Percentiles rank a stretch among this genome's conserved stretches.
These are phyloP conservation scores for Euphorbia lathyris DNA, from an alignment of 345 rosid genomes.

Conservation along the genomic window DNA sequence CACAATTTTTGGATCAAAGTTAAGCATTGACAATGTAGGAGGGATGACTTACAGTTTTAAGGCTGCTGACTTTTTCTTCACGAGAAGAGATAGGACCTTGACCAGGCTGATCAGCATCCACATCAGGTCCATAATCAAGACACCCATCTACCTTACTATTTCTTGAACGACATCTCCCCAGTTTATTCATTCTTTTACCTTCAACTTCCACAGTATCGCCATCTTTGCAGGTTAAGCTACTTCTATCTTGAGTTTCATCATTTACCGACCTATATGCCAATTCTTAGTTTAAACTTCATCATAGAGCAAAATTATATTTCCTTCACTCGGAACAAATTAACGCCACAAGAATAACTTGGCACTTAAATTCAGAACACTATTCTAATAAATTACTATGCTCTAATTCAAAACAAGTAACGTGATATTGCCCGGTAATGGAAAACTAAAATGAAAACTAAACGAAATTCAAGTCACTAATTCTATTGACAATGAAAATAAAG, in stretches of 20 bases:
- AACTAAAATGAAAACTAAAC: neutral
- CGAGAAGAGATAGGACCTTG: slow-evolving; percentile 67
- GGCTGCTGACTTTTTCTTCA: slow-evolving; percentile 96
- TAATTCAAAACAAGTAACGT: neutral
- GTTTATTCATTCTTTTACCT: slow-evolving; percentile 46
- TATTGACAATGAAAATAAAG: neutral
- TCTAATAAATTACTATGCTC: neutral
- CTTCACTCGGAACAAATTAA: neutral
- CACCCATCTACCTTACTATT: slow-evolving; percentile 53
- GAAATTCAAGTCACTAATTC: neutral
- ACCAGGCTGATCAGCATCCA: slow-evolving; percentile 64
- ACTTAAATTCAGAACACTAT: neutral
- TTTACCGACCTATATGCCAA: slow-evolving; percentile 40
- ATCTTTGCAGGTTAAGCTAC: slow-evolving; percentile 44
- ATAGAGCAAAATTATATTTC: neutral
- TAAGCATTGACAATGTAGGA: slow-evolving; percentile 2
- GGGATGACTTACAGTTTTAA: slow-evolving; percentile 70
- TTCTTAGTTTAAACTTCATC: neutral
- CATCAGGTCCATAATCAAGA: slow-evolving; percentile 73
- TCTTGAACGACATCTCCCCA: slow-evolving; percentile 68
- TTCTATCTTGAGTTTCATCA: slow-evolving; percentile 64
- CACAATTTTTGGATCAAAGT: neutral
- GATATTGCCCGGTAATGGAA: neutral
- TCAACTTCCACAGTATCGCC: slow-evolving; percentile 55
- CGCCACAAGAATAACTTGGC: neutral